Percentiles rank a stretch among this genome's conserved stretches.
Evolutionary conservation across 1,284 basidiomycete species (phyloP).

Genomic region (Xerocomus amazonicus): DNA sequence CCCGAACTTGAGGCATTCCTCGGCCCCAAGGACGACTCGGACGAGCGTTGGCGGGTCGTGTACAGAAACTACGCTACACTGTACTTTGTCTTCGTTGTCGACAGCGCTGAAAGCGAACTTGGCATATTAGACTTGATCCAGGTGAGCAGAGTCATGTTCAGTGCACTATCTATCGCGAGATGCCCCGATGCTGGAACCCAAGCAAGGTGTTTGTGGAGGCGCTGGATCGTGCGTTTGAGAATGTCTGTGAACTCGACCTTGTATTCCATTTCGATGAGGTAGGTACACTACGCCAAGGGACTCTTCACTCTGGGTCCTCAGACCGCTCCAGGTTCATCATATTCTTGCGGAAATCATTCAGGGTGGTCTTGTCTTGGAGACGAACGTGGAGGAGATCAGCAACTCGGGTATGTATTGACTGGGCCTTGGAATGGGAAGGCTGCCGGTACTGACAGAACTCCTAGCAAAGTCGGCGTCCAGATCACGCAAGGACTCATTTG

Average conservation of each 20-base stretch:
- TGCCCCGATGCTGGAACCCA: conserved; percentile 1
- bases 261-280: conserved; percentile 99
- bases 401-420: conserved; percentile 63
- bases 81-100: conserved; percentile 97
- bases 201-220: conserved; percentile 96
- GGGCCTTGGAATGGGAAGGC: conserved; percentile 24
- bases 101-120: conserved; percentile 91
- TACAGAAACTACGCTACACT: conserved; percentile 91
- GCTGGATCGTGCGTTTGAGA: conserved; percentile 93
- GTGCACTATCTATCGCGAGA: not conserved
- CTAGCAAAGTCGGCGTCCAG: conserved; percentile 65
- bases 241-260: conserved; percentile 97
- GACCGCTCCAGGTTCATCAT: conserved; percentile 68
- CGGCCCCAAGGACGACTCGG: conserved; percentile 49
- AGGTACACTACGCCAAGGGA: conserved; percentile 17
- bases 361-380: conserved; percentile 97
- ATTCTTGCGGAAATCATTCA: conserved; percentile 95
- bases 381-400: conserved; percentile 91
- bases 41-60: conserved; percentile 71
- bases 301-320: conserved; percentile 6
- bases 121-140: conserved; percentile 97
- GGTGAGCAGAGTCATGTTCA: conserved; percentile 44
- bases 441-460: conserved; percentile 14
- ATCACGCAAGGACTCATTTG: conserved; percentile 70
- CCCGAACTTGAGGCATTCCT: conserved; percentile 82